Evolutionary conservation across 1,284 basidiomycete genomes (phyloP), one percentile per base, ranked within the genome.

Genomic region (Sutorius eximius): DNA sequence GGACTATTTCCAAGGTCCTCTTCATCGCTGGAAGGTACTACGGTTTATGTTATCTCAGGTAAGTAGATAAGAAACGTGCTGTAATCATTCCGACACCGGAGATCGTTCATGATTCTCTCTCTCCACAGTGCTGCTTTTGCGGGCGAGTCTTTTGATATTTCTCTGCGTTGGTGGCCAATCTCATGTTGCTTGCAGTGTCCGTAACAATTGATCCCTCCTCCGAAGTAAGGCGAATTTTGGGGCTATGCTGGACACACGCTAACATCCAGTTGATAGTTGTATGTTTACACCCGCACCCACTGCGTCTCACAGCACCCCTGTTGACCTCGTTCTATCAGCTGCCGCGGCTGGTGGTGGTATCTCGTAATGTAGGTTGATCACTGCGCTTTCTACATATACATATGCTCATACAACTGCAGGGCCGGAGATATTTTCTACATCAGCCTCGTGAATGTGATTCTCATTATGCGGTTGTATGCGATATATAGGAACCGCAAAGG

Each of bases 401-500:
- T 11, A 10, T 41, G 10, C 33, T 55, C 22, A 56, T 13, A 11
- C 9, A 12, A 24, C 3, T 12, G 2, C 15, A 55, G 53, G 20
- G 53, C 20, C 7, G 53, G 53, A 24, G 33, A 55, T 20, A 42
- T 56, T 13, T 43, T 49, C 33, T 56, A 43, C 22, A 49, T 45
- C 10, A 55, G 12, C 29, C 20, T 49, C 18, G 53, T 55, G 8
- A 55, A 55, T 15, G 15, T 42, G 12, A 56, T 55, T 13, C 53
- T 55, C 11, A 49, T 36, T 11, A 30, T 55, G 44, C 53, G 53
- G 11, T 43, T 55, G n/a, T 56, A 56, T 2, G 53, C 53, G 6
- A 24, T 55, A 20, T 55, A 55, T 6, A 5, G 40, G 34, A 56
- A 34, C 7, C 53, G 53, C 13, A 55, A 38, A 49, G 38, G 54